Conservation (phyloP, 2,329 filamentous ascomycete genomes). For the Trichoderma pleuroti region DNA sequence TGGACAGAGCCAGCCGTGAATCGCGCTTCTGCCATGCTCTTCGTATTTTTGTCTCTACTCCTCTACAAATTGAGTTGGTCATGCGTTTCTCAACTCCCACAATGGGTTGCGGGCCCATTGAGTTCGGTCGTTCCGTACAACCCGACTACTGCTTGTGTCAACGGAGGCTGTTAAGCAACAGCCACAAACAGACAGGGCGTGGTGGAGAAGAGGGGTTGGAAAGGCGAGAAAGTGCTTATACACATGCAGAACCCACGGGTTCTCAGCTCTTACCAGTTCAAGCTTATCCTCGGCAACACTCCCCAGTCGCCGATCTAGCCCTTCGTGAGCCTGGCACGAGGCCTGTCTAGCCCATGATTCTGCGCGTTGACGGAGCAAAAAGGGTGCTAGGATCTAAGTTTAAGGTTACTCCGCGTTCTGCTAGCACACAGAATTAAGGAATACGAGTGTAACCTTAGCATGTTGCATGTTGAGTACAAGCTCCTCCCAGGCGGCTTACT, state of each 20-base stretch:
- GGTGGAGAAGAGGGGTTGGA: not conserved
- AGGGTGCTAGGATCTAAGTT: not conserved
- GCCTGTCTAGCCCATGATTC: not conserved
- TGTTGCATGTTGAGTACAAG: not conserved
- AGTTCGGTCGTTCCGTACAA: not conserved
- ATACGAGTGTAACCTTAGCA: not conserved
- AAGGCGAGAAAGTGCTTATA: not conserved
- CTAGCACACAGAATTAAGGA: not conserved
- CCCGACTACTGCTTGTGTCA: not conserved
- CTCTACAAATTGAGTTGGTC: not conserved
- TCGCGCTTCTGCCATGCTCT: not conserved
- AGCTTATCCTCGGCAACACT: not conserved
- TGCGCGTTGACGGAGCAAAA: not conserved
- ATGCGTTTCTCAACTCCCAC: not conserved
- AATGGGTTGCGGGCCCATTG: not conserved
- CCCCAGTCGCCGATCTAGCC: not conserved
- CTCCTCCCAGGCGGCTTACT: not conserved
- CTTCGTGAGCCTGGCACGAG: not conserved
- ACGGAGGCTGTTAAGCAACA: not conserved
- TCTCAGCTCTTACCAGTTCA: not conserved
- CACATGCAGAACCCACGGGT: not conserved
- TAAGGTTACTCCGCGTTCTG: constrained; percentile 8
- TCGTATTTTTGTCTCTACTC: not conserved
- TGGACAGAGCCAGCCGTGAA: not conserved
- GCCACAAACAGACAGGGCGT: too few relatives aligned